These are phyloP conservation scores for Xylariaceae sp. DNA, from an alignment of 2,329 filamentous ascomycete species.

Conservation along the genomic window DNA sequence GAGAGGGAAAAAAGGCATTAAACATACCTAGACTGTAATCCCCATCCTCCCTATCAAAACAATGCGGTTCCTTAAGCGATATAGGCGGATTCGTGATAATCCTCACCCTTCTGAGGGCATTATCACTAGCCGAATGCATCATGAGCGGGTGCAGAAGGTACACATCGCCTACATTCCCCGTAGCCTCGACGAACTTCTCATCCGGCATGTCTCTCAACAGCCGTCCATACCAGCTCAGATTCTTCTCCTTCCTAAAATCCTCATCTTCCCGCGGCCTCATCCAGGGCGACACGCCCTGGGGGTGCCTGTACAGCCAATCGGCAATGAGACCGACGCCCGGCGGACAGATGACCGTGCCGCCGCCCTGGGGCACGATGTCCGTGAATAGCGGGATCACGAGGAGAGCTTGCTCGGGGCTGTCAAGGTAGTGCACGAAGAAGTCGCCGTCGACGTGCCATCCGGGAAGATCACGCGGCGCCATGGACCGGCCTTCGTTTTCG, in stretches of 20 bases:
- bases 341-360: slow-evolving; percentile 70
- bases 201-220: slow-evolving; percentile 46
- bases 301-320: slow-evolving; percentile 64
- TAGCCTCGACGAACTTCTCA: slow-evolving; percentile 58
- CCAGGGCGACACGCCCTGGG: slow-evolving; percentile 69
- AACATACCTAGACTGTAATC: slow-evolving; percentile 54
- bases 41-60: slow-evolving; percentile 55
- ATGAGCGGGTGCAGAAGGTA: slow-evolving; percentile 67
- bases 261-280: slow-evolving; percentile 64
- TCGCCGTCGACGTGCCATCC: slow-evolving; percentile 76
- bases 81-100: slow-evolving; percentile 67
- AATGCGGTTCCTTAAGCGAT: slow-evolving; percentile 57
- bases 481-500: slow-evolving; percentile 56
- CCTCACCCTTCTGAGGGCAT: slow-evolving; percentile 51
- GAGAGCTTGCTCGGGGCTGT: slow-evolving; percentile 72
- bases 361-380: slow-evolving; percentile 65
- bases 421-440: slow-evolving; percentile 75
- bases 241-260: slow-evolving; percentile 51
- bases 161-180: slow-evolving; percentile 61
- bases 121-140: slow-evolving; percentile 62
- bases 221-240: slow-evolving; percentile 53
- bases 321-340: slow-evolving; percentile 65
- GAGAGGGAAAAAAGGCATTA: neutral
- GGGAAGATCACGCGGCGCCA: slow-evolving; percentile 58
- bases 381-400: slow-evolving; percentile 73